These are phyloP conservation scores for Alternaria burnsii DNA, from an alignment of 2,329 filamentous ascomycete species.

Conservation along the genomic window DNA sequence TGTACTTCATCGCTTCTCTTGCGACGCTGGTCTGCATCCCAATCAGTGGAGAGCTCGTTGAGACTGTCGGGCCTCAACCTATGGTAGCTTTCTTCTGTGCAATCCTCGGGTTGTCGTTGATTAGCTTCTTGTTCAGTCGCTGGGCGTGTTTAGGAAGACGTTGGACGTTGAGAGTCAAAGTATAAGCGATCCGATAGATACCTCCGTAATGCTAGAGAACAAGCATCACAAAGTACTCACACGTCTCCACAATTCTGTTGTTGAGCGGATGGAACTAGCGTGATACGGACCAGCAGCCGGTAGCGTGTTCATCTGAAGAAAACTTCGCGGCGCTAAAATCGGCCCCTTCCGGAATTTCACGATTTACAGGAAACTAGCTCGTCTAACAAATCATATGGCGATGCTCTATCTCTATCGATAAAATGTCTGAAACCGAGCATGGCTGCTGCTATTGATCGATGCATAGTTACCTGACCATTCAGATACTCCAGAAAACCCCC, in stretches of 20 bases:
- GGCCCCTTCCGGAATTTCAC: neutral
- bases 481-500: neutral
- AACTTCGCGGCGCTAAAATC: neutral
- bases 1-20: slow-evolving; percentile 50
- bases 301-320: neutral
- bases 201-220: neutral
- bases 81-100: slow-evolving; percentile 49
- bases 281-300: neutral
- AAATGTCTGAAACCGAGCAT: neutral
- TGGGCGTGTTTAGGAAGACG: slow-evolving; percentile 48
- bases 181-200: slow-evolving; percentile 13
- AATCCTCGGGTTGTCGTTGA: slow-evolving; percentile 41
- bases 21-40: slow-evolving; percentile 49
- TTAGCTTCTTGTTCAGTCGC: slow-evolving; percentile 44
- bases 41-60: slow-evolving; percentile 47
- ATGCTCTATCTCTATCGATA: neutral
- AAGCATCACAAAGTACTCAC: neutral
- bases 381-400: neutral
- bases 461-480: neutral
- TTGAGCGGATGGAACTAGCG: neutral
- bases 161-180: slow-evolving; percentile 40
- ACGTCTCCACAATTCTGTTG: slow-evolving; percentile 1
- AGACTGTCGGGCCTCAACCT: slow-evolving; percentile 41
- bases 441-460: neutral
- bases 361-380: neutral